phyloP scores from a whole-genome alignment of 2,329 filamentous ascomycete genomes.

The Tolypocladium inflatum region DNA sequence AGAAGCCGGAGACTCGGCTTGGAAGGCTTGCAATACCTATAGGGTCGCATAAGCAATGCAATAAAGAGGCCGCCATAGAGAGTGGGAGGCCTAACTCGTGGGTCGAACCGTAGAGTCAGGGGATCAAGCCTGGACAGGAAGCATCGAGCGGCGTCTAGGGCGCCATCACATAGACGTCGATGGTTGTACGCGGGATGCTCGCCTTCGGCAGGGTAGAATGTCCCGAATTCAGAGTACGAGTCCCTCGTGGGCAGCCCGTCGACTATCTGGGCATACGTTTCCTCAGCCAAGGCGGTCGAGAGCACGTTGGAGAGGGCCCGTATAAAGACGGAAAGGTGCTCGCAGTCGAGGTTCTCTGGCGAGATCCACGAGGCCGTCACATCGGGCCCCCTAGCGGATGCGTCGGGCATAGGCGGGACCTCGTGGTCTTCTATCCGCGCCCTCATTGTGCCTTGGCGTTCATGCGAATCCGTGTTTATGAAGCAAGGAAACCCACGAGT shows the following conservation, averaged over 20 bases:
- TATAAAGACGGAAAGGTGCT: neutral
- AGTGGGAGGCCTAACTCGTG: neutral
- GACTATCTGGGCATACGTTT: conserved; percentile 10
- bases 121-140: neutral
- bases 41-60: too few relatives aligned
- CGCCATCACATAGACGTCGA: neutral
- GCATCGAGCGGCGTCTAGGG: neutral
- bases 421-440: neutral
- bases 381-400: neutral
- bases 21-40: neutral
- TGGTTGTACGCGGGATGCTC: neutral
- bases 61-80: too few relatives aligned
- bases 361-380: neutral
- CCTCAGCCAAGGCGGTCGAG: neutral
- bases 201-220: neutral
- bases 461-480: too few relatives aligned
- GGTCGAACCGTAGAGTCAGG: neutral
- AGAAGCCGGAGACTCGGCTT: neutral
- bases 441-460: neutral
- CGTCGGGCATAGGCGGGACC: neutral
- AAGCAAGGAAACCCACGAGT: too few relatives aligned
- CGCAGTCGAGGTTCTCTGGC: neutral
- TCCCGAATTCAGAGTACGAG: neutral
- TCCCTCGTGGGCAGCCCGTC: conserved; percentile 6
- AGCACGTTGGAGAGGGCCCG: conserved; percentile 2